These are phyloP conservation scores for Omphalotus guepiniiformis DNA, from an alignment of 768 basidiomycete genomes.

Conservation along the genomic window DNA sequence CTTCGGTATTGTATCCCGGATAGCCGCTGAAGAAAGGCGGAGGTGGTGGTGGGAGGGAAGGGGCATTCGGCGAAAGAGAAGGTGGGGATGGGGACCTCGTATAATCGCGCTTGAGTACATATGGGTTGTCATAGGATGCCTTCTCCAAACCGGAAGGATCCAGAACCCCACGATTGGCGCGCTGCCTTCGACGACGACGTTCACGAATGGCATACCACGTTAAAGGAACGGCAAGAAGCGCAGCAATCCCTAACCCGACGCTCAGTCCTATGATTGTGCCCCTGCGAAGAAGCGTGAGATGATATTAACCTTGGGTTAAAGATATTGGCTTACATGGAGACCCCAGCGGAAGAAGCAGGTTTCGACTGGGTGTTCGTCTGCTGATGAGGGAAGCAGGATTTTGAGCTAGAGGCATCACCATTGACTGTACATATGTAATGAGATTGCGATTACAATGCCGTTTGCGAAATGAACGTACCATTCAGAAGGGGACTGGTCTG, in stretches of 20 bases:
- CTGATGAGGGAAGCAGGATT: conserved; percentile 9
- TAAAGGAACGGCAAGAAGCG: conserved; percentile 38
- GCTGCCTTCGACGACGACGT: conserved; percentile 30
- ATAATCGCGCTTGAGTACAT: conserved; percentile 6
- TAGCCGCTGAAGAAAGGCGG: conserved; percentile 5
- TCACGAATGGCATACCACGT: conserved; percentile 38
- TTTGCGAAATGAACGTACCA: conserved; percentile 1
- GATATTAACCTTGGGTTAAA: neutral
- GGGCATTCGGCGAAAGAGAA: neutral
- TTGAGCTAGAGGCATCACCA: conserved; percentile 16
- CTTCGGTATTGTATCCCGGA: conserved; percentile 5
- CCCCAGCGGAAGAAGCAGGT: conserved; percentile 4
- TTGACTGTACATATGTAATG: conserved; percentile 20
- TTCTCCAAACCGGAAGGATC: conserved; percentile 24
- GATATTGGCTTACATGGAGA: conserved; percentile 16
- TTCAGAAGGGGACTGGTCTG: conserved; percentile 39
- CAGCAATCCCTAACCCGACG: conserved; percentile 35
- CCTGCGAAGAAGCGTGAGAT: conserved; percentile 21
- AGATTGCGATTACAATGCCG: neutral
- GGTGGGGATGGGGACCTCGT: neutral
- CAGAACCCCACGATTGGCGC: conserved; percentile 15
- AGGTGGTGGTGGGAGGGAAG: conserved; percentile 7
- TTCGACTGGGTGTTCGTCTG: conserved; percentile 15
- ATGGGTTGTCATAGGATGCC: conserved; percentile 7
- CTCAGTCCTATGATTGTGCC: conserved; percentile 42